Conservation (phyloP, 1,139 yeast species). For the Hyphopichia fennica region DNA sequence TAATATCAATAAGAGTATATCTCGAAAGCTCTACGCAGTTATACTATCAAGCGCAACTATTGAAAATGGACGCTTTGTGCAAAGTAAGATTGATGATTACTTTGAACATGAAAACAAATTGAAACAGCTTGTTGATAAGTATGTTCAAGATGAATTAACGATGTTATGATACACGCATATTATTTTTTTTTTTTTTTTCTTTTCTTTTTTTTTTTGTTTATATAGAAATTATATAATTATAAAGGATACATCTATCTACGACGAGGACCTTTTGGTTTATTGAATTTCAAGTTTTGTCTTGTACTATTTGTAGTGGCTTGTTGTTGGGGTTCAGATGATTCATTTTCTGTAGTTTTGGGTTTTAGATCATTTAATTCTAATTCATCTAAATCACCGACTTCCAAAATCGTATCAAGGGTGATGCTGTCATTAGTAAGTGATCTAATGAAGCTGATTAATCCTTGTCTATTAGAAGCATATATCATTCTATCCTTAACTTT, state of each 20-base stretch:
- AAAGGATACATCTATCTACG: slow-evolving; percentile 29
- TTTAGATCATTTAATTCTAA: slow-evolving; percentile 46
- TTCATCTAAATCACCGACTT: slow-evolving; percentile 70
- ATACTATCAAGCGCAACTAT: slow-evolving; percentile 14
- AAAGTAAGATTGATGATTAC: slow-evolving; percentile 13
- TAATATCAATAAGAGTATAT: slow-evolving; percentile 35
- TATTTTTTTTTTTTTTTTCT: not conserved
- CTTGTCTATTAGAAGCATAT: slow-evolving; percentile 80
- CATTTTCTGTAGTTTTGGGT: slow-evolving; percentile 8
- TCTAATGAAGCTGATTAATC: slow-evolving; percentile 55
- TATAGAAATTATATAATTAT: not conserved
- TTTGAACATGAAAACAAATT: slow-evolving; percentile 19
- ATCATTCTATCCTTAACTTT: slow-evolving; percentile 90
- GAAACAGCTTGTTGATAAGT: slow-evolving; percentile 21
- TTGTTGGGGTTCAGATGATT: slow-evolving; percentile 12
- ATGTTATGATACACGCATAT: not conserved
- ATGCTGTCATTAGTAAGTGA: slow-evolving; percentile 24
- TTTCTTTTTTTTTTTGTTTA: not conserved
- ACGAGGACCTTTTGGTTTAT: slow-evolving; percentile 59
- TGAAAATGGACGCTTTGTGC: slow-evolving; percentile 9
- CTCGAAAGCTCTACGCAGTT: slow-evolving; percentile 46
- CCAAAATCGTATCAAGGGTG: slow-evolving; percentile 44
- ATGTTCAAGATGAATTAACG: slow-evolving; percentile 20
- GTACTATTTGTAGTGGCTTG: slow-evolving; percentile 3
- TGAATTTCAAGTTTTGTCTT: slow-evolving; percentile 33